Percentiles rank a stretch among this genome's conserved stretches.
These are phyloP conservation scores for Penicillium lagena DNA, from an alignment of 495 filamentous ascomycete species.

Conservation along the genomic window DNA sequence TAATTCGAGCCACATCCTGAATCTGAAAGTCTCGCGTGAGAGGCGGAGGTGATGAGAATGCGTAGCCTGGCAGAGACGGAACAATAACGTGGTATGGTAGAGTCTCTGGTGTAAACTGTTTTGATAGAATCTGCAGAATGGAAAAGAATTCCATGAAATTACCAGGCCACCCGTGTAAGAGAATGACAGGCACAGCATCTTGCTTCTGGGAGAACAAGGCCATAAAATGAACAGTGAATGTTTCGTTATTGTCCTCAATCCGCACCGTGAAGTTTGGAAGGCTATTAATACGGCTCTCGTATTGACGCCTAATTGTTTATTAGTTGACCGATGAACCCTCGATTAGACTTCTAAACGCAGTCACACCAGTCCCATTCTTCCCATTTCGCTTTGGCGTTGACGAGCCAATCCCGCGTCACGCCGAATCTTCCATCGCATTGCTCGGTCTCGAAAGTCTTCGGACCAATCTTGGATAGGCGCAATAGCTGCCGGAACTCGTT, in stretches of 20 bases:
- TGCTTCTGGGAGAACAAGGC: conserved; percentile 52
- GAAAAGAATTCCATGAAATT: conserved; percentile 51
- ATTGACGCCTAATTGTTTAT: conserved; percentile 28
- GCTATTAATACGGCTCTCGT: conserved; percentile 52
- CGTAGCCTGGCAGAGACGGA: conserved; percentile 58
- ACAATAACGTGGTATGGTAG: conserved; percentile 63
- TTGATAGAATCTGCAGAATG: conserved; percentile 33
- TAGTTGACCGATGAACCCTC: too few relatives aligned
- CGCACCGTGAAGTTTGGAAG: conserved; percentile 55
- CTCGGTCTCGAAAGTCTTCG: conserved; percentile 42
- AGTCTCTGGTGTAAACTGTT: conserved; percentile 46
- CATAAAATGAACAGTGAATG: conserved; percentile 55
- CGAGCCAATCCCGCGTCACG: conserved; percentile 50
- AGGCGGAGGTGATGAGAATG: conserved; percentile 48
- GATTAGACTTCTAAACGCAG: neutral
- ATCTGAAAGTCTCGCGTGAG: conserved; percentile 40
- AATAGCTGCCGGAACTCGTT: conserved; percentile 44
- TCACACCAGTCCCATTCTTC: conserved; percentile 39
- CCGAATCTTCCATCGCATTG: conserved; percentile 44
- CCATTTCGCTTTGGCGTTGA: conserved; percentile 46
- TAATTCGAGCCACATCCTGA: conserved; percentile 34
- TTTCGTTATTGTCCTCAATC: conserved; percentile 42
- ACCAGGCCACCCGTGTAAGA: conserved; percentile 63
- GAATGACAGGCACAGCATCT: conserved; percentile 57
- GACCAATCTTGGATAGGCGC: conserved; percentile 44